Conservation (phyloP, 2,329 filamentous ascomycete genomes). For the Zymoseptoria ardabiliae region DNA sequence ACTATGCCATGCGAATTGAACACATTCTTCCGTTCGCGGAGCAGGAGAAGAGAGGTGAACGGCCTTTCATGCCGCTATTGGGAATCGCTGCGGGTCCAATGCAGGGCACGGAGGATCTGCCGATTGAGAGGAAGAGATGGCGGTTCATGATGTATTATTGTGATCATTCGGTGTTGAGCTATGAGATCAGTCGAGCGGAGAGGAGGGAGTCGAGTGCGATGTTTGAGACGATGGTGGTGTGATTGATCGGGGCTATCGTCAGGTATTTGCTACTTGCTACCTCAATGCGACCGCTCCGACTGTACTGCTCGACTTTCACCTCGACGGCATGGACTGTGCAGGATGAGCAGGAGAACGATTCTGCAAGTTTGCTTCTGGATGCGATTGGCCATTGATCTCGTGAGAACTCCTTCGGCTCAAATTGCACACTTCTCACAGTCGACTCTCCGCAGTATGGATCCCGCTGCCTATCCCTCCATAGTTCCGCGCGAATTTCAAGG, state of each 20-base stretch:
- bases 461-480: no score
- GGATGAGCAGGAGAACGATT: no score
- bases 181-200: constrained; percentile 48
- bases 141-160: constrained; percentile 64
- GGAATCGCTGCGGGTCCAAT: constrained; percentile 63
- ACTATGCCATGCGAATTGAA: constrained; percentile 47
- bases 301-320: no score
- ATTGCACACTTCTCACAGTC: no score
- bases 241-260: background rate
- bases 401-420: no score
- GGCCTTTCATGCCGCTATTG: constrained; percentile 49
- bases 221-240: constrained; percentile 13
- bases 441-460: no score
- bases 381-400: no score
- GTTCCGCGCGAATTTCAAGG: no score
- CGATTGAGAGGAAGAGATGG: constrained; percentile 45
- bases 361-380: no score
- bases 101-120: constrained; percentile 38
- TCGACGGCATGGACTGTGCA: no score
- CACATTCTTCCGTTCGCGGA: constrained; percentile 49
- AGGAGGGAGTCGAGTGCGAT: constrained; percentile 13
- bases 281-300: no score
- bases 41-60: constrained; percentile 43
- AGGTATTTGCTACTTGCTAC: no score
- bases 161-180: constrained; percentile 62